Base-by-base conservation (phyloP, 192 early-diverging fungal genomes). In the Linnemannia schmuckeri region DNA sequence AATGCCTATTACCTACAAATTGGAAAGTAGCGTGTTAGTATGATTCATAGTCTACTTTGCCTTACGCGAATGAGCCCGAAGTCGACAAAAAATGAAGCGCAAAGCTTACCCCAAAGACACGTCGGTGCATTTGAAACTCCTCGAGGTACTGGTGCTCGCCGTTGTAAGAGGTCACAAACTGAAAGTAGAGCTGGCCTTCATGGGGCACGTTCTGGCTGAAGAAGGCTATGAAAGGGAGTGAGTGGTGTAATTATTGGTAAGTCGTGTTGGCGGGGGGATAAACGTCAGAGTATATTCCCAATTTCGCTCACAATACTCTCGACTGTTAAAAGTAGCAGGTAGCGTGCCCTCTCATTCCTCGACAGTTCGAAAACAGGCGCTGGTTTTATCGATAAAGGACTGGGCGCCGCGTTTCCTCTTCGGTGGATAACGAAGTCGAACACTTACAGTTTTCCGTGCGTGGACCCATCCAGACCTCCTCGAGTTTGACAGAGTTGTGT, bases 81-180 rank as follows among this genome's bases (percentile, higher is more conserved):
- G 30, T 15, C 40, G 35, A 41, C 0, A 20, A n/a, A 44, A 41
- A 18, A 22, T 33, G 10, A 40, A 33, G 27, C 30, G 61, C 13
- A 30, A 66, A 3, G 33, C 90, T 72, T 89, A 94, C 94, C 82
- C 94, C 95, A 90, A 96, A 92, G 73, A 96, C 87, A 54, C 95
- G 94, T 40, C 93, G 85, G 85, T 94, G 91, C 78, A 93, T 89
- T 76, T 96, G 94, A 79, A 96, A 93, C 75, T 97, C 95, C 79
- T 96, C 95, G 61, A 95, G 85, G 46, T 93, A 91, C n/a, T 90
- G 88, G 71, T 94, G 94, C 41, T 96, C 96, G 54, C 87, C 76
- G 40, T 91, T 92, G 80, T 95, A 95, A 8, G 89, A 89, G 24
- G 94, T 96, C 33, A 92, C 89, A 78, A 96, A 95, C 49, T 96